These are phyloP conservation scores for Inonotus hispidus DNA, from an alignment of 1,284 basidiomycete genomes.

Conservation along the genomic window DNA sequence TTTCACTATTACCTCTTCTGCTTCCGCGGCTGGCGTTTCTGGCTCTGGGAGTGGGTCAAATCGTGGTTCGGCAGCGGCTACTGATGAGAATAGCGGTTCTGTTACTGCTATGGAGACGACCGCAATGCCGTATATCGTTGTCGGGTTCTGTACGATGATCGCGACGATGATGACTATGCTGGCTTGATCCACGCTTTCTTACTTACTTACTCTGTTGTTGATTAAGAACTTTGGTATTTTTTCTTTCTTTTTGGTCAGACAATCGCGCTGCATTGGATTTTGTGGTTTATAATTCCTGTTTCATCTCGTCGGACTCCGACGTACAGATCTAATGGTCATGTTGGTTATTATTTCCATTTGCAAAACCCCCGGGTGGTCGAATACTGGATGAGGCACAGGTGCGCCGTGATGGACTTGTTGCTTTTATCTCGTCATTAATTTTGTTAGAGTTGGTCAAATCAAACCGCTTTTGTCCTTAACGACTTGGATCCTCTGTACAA, in stretches of 20 bases:
- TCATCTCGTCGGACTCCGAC: not conserved
- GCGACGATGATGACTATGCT: conserved; percentile 17
- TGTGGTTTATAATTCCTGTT: not conserved
- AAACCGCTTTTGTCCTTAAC: no score
- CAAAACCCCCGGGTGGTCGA: not conserved
- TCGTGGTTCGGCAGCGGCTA: not conserved
- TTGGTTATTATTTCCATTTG: not conserved
- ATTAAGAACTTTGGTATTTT: not conserved
- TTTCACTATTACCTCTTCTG: conserved; percentile 10
- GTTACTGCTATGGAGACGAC: not conserved
- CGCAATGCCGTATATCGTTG: conserved; percentile 12
- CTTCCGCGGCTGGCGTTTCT: not conserved
- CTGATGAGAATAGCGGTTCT: not conserved
- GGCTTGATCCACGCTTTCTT: not conserved
- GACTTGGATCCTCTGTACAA: no score
- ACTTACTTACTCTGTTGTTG: not conserved
- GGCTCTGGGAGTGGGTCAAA: not conserved
- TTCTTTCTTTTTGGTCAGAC: no score
- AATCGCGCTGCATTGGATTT: not conserved
- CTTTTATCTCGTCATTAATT: no score
- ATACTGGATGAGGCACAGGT: not conserved
- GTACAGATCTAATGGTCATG: not conserved
- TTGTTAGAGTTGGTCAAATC: no score
- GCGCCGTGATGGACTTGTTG: not conserved
- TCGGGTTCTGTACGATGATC: conserved; percentile 7